These are phyloP conservation scores for Tolypocladium inflatum DNA, from an alignment of 2,329 filamentous ascomycete species.

Conservation along the genomic window DNA sequence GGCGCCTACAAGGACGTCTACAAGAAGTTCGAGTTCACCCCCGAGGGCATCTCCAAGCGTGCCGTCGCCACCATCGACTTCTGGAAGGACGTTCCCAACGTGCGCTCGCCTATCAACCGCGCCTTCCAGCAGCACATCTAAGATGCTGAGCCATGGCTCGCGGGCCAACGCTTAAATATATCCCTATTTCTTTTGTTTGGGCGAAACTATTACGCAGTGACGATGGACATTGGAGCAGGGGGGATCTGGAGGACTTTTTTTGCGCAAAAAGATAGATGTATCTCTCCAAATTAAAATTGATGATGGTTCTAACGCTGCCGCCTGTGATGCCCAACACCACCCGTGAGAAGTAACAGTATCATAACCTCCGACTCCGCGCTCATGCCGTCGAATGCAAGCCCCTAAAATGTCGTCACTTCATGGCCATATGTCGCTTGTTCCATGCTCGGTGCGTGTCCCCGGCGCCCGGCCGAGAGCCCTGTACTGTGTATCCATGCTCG, in stretches of 20 bases:
- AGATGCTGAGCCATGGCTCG: conserved; percentile 11
- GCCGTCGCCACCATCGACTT: conserved; percentile 87
- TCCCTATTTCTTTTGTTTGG: conserved; percentile 2
- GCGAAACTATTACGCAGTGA: conserved; percentile 15
- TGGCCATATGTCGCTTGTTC: background rate
- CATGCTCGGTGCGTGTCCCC: background rate
- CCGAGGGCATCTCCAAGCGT: conserved; percentile 93
- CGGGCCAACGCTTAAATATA: background rate
- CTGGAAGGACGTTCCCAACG: conserved; percentile 87
- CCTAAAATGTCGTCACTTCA: background rate
- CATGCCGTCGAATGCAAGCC: background rate
- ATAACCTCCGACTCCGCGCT: conserved; percentile 3
- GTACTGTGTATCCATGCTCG: background rate
- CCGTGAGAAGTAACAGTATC: background rate
- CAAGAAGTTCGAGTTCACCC: conserved; percentile 99
- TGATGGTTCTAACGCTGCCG: background rate
- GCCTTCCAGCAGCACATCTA: conserved; percentile 97
- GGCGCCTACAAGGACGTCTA: conserved; percentile 98
- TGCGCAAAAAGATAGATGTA: conserved; percentile 11
- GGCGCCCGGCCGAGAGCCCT: background rate
- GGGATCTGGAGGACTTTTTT: conserved; percentile 11
- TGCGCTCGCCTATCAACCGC: conserved; percentile 92
- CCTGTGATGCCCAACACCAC: background rate
- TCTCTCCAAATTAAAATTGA: background rate
- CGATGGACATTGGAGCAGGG: conserved; percentile 15